Conservation (phyloP, 805 yeast species). For the Grigorovia humatica region DNA sequence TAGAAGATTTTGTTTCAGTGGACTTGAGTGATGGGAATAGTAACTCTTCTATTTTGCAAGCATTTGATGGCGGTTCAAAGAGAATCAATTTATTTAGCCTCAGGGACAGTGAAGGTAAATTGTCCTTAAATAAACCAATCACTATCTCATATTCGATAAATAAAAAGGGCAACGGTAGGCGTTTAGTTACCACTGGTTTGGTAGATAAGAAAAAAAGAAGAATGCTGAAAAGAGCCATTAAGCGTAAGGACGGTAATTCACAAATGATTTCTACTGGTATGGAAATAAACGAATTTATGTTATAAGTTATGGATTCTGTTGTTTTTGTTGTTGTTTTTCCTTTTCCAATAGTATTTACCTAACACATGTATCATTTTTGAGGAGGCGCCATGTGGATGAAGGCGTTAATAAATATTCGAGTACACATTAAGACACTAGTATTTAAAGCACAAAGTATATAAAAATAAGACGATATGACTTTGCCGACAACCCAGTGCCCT, state of each 20-base stretch:
- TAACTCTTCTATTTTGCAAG: neutral
- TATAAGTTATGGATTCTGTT: conserved; percentile 6
- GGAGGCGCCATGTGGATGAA: neutral
- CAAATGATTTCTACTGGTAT: conserved; percentile 28
- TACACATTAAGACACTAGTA: neutral
- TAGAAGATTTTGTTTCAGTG: conserved; percentile 15
- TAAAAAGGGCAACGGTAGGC: neutral
- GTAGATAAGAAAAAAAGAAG: conserved; percentile 7
- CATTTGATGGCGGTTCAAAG: conserved; percentile 1
- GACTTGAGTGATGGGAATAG: conserved; percentile 4
- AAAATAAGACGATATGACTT: neutral
- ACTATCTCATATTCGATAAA: neutral
- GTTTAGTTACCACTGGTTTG: conserved; percentile 5
- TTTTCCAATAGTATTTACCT: neutral
- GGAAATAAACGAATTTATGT: conserved; percentile 28
- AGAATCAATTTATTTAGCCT: conserved; percentile 22
- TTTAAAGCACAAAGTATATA: neutral
- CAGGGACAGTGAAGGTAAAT: conserved; percentile 25
- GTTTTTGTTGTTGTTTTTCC: neutral
- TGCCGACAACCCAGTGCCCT: neutral
- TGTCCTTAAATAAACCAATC: conserved; percentile 16
- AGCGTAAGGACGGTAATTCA: conserved; percentile 26
- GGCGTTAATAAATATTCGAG: neutral
- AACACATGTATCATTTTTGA: neutral
- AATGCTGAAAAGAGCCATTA: conserved; percentile 13